Evolutionary conservation across 2,329 filamentous ascomycete species (phyloP).

Genomic region (Dactylellina drechsleri): DNA sequence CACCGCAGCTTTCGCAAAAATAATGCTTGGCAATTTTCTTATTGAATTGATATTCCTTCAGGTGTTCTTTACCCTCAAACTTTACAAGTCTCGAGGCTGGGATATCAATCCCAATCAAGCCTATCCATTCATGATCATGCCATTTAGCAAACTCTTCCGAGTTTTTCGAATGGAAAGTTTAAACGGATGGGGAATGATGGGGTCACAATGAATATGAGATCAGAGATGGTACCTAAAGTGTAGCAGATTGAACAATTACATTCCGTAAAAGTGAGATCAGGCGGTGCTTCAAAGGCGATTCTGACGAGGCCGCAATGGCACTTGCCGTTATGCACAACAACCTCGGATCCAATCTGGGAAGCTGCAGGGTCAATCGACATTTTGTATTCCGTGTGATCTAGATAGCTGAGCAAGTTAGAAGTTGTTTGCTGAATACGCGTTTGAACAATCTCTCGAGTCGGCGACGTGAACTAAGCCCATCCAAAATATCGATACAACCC

Average conservation of each 20-base stretch:
- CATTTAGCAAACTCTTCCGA: slow-evolving; percentile 8
- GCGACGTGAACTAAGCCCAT: slow-evolving; percentile 10
- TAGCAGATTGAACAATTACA: slow-evolving; percentile 55
- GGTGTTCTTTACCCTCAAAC: slow-evolving; percentile 51
- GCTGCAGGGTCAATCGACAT: slow-evolving; percentile 33
- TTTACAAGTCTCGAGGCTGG: slow-evolving; percentile 53
- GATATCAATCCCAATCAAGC: slow-evolving; percentile 51
- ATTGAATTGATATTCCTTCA: slow-evolving; percentile 50
- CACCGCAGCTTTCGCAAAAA: slow-evolving; percentile 35
- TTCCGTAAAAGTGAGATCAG: slow-evolving; percentile 50
- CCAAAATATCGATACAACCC: slow-evolving; percentile 13
- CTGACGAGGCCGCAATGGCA: slow-evolving; percentile 52
- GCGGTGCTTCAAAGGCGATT: slow-evolving; percentile 49
- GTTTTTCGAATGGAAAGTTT: slow-evolving; percentile 19
- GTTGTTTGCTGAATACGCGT: slow-evolving; percentile 15
- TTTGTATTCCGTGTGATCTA: slow-evolving; percentile 3
- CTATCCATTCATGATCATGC: slow-evolving; percentile 33
- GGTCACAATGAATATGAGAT: slow-evolving; percentile 30
- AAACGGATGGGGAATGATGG: slow-evolving; percentile 16
- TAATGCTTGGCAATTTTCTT: slow-evolving; percentile 51
- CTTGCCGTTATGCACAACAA: slow-evolving; percentile 46
- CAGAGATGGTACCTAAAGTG: slow-evolving; percentile 45
- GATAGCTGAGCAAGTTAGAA: neutral
- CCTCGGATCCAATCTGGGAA: slow-evolving; percentile 26
- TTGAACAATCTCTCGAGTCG: slow-evolving; percentile 33